Conservation (phyloP, 305 asterid genomes). For the Solanum hybrid region DNA sequence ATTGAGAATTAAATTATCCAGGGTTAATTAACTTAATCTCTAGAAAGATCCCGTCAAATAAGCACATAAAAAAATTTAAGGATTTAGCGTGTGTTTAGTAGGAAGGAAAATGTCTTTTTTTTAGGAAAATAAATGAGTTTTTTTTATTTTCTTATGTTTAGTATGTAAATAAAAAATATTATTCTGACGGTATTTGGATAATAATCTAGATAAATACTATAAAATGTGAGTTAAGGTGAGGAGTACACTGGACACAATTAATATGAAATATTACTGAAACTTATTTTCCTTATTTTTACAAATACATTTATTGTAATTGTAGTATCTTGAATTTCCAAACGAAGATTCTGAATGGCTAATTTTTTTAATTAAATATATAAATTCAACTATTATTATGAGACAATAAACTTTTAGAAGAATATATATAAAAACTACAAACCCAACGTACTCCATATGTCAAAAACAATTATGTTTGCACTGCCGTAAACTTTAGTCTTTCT, state of each 20-base stretch:
- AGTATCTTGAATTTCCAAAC: not conserved
- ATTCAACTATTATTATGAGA: not conserved
- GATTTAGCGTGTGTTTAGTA: not conserved
- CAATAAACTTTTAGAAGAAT: not conserved
- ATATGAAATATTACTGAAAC: not conserved
- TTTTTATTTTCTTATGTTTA: not conserved
- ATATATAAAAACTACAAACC: not conserved
- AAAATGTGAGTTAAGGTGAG: not conserved
- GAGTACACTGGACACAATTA: not conserved
- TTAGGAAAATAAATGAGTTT: not conserved
- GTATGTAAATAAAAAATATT: not conserved
- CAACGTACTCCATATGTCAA: not conserved
- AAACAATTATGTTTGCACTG: not conserved
- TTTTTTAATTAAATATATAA: not conserved
- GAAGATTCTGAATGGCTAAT: not conserved
- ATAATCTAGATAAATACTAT: not conserved
- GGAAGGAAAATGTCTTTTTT: not conserved
- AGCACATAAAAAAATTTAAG: not conserved
- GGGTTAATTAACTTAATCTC: not conserved
- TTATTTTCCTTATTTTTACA: not conserved
- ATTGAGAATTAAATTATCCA: not conserved
- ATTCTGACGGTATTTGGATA: not conserved
- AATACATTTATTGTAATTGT: not conserved
- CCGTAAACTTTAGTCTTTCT: not conserved
- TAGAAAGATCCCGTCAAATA: not conserved